Percentiles rank a stretch among this genome's conserved stretches.
These are phyloP conservation scores for Mesembryanthemum crystallinum DNA, from an alignment of 148 eudicot species.

Conservation along the genomic window DNA sequence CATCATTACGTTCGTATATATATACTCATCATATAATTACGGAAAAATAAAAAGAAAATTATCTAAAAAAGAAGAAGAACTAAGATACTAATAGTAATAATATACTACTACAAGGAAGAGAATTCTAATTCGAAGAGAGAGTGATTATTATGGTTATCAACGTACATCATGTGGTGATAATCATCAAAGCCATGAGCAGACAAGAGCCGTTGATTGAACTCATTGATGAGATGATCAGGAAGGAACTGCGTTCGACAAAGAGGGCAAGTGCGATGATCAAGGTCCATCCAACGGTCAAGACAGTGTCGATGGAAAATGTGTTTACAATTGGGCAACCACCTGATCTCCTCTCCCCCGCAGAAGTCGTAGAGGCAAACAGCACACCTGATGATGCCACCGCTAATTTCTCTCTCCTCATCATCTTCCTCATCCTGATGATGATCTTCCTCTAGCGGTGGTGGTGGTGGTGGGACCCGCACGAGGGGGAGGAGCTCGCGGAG, in stretches of 20 bases:
- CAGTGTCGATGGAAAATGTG: slow-evolving; percentile 44
- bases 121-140: no score
- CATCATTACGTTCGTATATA: slow-evolving; percentile 19
- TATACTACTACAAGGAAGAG: slow-evolving; percentile 18
- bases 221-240: slow-evolving; percentile 13
- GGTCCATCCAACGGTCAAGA: slow-evolving; percentile 56
- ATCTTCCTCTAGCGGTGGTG: no score
- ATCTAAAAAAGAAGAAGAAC: no score
- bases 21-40: neutral
- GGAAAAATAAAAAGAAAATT: neutral
- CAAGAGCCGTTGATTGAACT: slow-evolving; percentile 31
- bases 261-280: slow-evolving; percentile 45
- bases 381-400: slow-evolving; percentile 6
- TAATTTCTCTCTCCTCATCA: neutral
- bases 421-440: no score
- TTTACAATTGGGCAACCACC: slow-evolving; percentile 40
- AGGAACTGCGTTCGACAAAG: slow-evolving; percentile 43
- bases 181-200: neutral
- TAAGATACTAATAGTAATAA: no score
- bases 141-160: slow-evolving; percentile 16
- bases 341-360: slow-evolving; percentile 26
- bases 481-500: slow-evolving; percentile 31
- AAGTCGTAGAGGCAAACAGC: slow-evolving; percentile 45
- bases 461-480: neutral
- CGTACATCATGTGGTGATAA: neutral